These are phyloP conservation scores for Globisporangium cederbergense DNA, from an alignment of 352 stramenopile genomes.

Conservation along the genomic window DNA sequence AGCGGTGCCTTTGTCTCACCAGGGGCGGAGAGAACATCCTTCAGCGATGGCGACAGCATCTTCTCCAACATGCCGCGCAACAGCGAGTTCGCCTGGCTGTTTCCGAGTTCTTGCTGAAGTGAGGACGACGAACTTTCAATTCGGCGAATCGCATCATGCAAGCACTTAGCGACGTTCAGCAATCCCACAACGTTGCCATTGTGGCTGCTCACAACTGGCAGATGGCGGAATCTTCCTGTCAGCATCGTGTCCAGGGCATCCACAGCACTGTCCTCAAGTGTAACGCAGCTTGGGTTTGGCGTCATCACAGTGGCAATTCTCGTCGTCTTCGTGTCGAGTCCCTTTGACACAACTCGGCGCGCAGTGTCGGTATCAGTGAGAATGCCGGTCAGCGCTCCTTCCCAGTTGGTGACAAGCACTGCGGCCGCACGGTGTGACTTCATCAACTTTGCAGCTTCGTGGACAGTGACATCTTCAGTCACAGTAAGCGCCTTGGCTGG, in stretches of 20 bases:
- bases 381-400: conserved; percentile 91
- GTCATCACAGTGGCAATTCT: conserved; percentile 83
- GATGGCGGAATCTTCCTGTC: conserved; percentile 92
- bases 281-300: conserved; percentile 78
- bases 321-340: conserved; percentile 61
- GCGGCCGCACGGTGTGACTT: conserved; percentile 89
- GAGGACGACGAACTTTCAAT: conserved; percentile 89
- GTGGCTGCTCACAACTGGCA: conserved; percentile 91
- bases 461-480: conserved; percentile 67
- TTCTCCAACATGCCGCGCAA: conserved; percentile 84
- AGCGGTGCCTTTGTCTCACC: conserved; percentile 69
- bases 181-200: conserved; percentile 91
- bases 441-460: conserved; percentile 89
- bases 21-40: conserved; percentile 64
- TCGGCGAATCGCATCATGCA: conserved; percentile 97
- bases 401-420: conserved; percentile 87
- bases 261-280: conserved; percentile 76
- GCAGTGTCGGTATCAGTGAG: conserved; percentile 92
- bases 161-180: conserved; percentile 97
- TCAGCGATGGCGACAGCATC: conserved; percentile 80
- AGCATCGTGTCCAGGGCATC: conserved; percentile 87
- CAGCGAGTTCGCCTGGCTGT: conserved; percentile 50
- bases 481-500: conserved; percentile 90
- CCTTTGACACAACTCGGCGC: conserved; percentile 74
- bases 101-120: conserved; percentile 75